These are phyloP conservation scores for Pythium aquatile DNA, from an alignment of 352 stramenopile genomes.

Conservation along the genomic window DNA sequence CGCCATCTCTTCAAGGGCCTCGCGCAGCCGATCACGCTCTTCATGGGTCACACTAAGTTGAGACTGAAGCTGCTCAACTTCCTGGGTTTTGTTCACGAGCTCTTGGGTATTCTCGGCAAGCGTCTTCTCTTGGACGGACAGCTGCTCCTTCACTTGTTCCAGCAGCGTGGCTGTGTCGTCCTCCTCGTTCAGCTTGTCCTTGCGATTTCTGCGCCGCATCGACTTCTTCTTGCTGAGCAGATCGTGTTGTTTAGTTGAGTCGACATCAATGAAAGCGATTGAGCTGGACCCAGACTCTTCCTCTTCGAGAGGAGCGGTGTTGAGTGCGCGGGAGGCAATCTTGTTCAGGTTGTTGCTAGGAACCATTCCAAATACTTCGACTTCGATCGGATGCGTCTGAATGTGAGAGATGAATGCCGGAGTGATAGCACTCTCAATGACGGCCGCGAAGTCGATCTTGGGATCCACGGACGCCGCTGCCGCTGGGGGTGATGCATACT, in stretches of 20 bases:
- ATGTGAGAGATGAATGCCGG: conserved; percentile 46
- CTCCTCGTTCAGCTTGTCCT: conserved; percentile 26
- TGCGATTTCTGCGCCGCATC: conserved; percentile 38
- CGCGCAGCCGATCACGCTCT: conserved; percentile 35
- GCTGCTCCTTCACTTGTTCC: conserved; percentile 46
- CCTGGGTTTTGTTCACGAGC: conserved; percentile 47
- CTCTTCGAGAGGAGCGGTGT: conserved; percentile 18
- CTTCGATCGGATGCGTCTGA: conserved; percentile 45
- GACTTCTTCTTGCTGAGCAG: conserved; percentile 49
- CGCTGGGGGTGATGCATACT: conserved; percentile 49
- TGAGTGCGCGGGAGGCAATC: conserved; percentile 49
- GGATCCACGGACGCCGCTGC: conserved; percentile 56
- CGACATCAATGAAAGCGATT: conserved; percentile 58
- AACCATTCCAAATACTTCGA: conserved; percentile 67
- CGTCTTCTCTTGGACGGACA: conserved; percentile 49
- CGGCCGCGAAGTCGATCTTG: conserved; percentile 50
- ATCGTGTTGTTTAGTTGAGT: conserved; percentile 35
- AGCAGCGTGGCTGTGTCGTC: conserved; percentile 34
- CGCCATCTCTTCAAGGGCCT: conserved; percentile 48
- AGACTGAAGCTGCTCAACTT: conserved; percentile 43
- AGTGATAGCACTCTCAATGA: conserved; percentile 57
- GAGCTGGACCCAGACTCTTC: conserved; percentile 29
- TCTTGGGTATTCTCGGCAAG: conserved; percentile 65
- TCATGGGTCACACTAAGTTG: conserved; percentile 31
- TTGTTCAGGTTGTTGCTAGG: conserved; percentile 77